Evolutionary conservation across 805 yeast species (phyloP).

Genomic region (Lachancea meyersii): DNA sequence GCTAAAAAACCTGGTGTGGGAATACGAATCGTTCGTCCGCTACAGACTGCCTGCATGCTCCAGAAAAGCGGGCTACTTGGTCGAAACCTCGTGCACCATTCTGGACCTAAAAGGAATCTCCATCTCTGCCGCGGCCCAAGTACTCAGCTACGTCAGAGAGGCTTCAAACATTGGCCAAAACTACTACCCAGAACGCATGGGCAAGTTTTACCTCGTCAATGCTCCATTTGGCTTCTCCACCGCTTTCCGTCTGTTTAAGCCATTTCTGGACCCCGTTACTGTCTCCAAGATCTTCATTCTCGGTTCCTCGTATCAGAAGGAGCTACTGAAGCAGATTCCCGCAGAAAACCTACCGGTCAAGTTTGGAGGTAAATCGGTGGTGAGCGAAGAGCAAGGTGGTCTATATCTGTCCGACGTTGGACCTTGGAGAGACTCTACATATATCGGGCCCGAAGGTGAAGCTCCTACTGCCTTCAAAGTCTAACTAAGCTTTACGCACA

Average conservation of each 20-base stretch:
- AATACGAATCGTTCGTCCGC: slow-evolving; percentile 82
- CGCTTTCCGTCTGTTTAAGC: slow-evolving; percentile 85
- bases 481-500: too few relatives aligned
- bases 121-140: slow-evolving; percentile 75
- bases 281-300: slow-evolving; percentile 89
- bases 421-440: slow-evolving; percentile 92
- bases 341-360: slow-evolving; percentile 84
- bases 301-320: slow-evolving; percentile 72
- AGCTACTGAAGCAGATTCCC: slow-evolving; percentile 86
- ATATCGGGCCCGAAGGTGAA: slow-evolving; percentile 91
- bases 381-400: slow-evolving; percentile 65
- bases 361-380: slow-evolving; percentile 79
- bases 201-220: slow-evolving; percentile 89
- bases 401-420: slow-evolving; percentile 85
- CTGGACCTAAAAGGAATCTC: slow-evolving; percentile 94
- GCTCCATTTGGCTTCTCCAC: slow-evolving; percentile 97
- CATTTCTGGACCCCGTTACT: slow-evolving; percentile 95
- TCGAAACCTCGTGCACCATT: slow-evolving; percentile 95
- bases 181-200: slow-evolving; percentile 99
- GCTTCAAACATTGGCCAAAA: slow-evolving; percentile 94
- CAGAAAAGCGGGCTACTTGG: slow-evolving; percentile 65
- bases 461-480: slow-evolving; percentile 57
- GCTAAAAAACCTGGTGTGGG: slow-evolving; percentile 95
- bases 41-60: slow-evolving; percentile 93
- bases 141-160: slow-evolving; percentile 80